These are phyloP conservation scores for Aspergillus ruber DNA, from an alignment of 2,329 filamentous ascomycete species.

Conservation along the genomic window DNA sequence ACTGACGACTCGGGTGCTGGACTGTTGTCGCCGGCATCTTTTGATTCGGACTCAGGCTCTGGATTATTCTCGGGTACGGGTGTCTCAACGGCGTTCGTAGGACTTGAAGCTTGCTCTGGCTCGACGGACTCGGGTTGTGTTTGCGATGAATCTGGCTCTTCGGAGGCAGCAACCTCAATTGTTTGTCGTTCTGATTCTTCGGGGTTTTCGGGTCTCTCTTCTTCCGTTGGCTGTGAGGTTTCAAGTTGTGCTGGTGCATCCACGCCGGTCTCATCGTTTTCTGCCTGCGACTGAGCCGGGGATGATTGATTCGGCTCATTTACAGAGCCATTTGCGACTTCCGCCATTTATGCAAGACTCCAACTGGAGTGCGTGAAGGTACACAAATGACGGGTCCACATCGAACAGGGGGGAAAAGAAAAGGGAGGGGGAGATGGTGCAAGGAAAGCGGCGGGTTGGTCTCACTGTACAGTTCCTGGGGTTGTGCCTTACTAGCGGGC, in stretches of 20 bases:
- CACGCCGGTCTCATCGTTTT: conserved; percentile 22
- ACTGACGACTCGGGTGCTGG: conserved; percentile 9
- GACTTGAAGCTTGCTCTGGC: conserved; percentile 14
- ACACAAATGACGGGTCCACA: conserved; percentile 21
- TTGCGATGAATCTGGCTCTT: conserved; percentile 5
- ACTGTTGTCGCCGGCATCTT: conserved; percentile 9
- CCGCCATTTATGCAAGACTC: conserved; percentile 38
- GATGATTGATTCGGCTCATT: conserved; percentile 24
- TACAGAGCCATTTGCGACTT: conserved; percentile 30
- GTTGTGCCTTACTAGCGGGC: background rate
- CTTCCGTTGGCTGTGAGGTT: conserved; percentile 18
- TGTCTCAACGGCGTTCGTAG: conserved; percentile 19
- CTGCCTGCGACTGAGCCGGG: conserved; percentile 20
- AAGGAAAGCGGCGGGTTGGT: background rate
- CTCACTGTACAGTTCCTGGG: background rate
- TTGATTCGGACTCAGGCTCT: conserved; percentile 14
- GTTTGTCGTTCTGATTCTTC: conserved; percentile 24
- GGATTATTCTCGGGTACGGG: conserved; percentile 15
- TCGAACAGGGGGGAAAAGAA: conserved; percentile 20
- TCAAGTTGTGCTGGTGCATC: conserved; percentile 21
- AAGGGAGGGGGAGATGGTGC: conserved; percentile 5
- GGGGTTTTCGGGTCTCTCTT: conserved; percentile 26
- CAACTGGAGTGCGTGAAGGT: conserved; percentile 23
- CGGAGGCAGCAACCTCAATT: conserved; percentile 16
- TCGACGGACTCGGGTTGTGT: conserved; percentile 4